Conservation (phyloP, 164 flowering plant genomes). For the Annona squamosa region DNA sequence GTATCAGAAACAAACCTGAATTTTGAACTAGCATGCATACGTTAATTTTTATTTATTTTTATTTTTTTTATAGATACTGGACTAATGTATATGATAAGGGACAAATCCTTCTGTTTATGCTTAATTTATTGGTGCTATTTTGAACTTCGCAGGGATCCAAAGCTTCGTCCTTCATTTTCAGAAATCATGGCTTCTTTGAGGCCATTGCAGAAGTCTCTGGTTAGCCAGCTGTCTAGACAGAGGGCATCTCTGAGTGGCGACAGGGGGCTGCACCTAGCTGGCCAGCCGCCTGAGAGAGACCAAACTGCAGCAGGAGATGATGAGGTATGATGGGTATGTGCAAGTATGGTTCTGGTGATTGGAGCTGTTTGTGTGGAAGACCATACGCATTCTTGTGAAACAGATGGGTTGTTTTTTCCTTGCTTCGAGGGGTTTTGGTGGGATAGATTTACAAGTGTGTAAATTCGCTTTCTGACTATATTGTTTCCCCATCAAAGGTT, state of each 20-base stretch:
- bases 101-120: background rate
- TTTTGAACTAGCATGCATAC: slow-evolving; percentile 69
- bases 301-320: slow-evolving; percentile 1
- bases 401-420: background rate
- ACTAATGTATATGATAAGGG: background rate
- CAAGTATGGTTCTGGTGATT: slow-evolving; percentile 8
- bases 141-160: slow-evolving; percentile 61
- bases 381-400: slow-evolving; percentile 20
- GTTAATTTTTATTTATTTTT: slow-evolving; percentile 16
- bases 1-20: too few relatives aligned
- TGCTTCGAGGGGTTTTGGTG: slow-evolving; percentile 22
- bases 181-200: slow-evolving; percentile 84
- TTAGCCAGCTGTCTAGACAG: slow-evolving; percentile 47
- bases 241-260: slow-evolving; percentile 17
- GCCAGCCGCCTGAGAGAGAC: slow-evolving; percentile 14
- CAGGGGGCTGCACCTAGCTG: slow-evolving; percentile 12
- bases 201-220: slow-evolving; percentile 75
- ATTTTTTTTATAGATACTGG: background rate
- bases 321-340: slow-evolving; percentile 5
- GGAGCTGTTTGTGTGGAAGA: slow-evolving; percentile 18
- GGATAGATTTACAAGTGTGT: slow-evolving; percentile 21
- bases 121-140: background rate
- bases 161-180: slow-evolving; percentile 76
- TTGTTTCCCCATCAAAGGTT: slow-evolving; percentile 16
- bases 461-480: slow-evolving; percentile 29